Base-by-base conservation (phyloP, 805 yeast genomes). In the Lipomyces lipofer region DNA sequence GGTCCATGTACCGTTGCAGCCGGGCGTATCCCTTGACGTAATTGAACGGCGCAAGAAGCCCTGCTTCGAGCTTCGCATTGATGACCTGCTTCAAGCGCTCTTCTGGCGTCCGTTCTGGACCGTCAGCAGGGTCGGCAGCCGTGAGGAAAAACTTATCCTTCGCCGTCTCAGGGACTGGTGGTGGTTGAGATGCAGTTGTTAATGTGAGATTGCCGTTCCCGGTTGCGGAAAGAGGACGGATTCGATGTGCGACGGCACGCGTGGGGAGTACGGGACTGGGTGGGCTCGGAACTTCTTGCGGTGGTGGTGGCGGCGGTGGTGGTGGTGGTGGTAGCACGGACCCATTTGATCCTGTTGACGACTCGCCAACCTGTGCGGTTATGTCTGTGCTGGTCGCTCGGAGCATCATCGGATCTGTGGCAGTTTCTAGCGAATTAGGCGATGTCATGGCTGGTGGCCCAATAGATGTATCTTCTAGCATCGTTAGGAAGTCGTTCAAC, bases 1-100 rank as follows among this genome's bases (percentile, higher is more conserved):
- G 85, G 68, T 91, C 96, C 96, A 92, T 89, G 71, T 90, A 92
- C 49, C 81, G 78, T 68, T 90, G 96, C 54, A 92, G 71, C 29
- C 97, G 74, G 2, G 95, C 95, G 67, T 92, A 92, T 0, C 98
- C 98, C 63, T 85, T 83, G 1, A 96, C 97, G 66, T 92, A 92
- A 68, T 92, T 88, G 70, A 90, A 92, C 0, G 98, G 98, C 66
- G 86, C 89, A 33, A 92, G 73, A 40, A 92, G 75, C 0, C 98
- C 98, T 0, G 98, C 98, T 68, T 88, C 95, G 40, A 91, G 73
- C 66, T 92, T 92, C 15, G 98, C 98, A 66, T 88, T 87, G 65
- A 92, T 91, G 9, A 92, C 97, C 67, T 90, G 95, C 66, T 88
- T 89, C 62, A 92, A 75, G 56, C 97, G 78, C 67, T 90, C 97